Evolutionary conservation across 2,329 filamentous ascomycete genomes (phyloP), one percentile per base, ranked within the genome.

Genomic region (Fusarium torreyae): DNA sequence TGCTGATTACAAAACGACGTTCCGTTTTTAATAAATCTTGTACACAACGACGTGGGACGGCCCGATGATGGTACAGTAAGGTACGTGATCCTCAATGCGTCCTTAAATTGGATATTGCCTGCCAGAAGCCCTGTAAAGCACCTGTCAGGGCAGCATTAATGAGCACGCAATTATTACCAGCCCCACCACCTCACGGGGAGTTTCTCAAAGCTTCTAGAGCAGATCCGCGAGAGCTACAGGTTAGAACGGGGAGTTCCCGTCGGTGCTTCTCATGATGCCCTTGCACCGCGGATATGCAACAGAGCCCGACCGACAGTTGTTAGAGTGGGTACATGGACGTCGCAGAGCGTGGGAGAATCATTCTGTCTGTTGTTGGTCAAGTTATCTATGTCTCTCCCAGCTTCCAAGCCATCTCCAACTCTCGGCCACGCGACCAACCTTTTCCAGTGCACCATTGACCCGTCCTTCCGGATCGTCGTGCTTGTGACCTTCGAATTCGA

Each of bases 401-500:
- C 90, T 92, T 6, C 91, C 91, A 73, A 92, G 77, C 89, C 90
- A 92, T 75, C 90, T 85, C 83, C 86, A 91, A 46, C 81, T 84
- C 77, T 87, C 82, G n/a, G 89, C 88, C 66, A 89, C 86, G 31
- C 77, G 77, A 2, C 80, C 81, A 69, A 94, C 82, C 68, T 86
- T 86, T 51, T 81, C 81, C 76, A 94, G 78, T 26, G 89, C 91
- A 22, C 80, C 80, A 61, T 87, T 84, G 17, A 94, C 90, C 64
- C 84, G 83, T 5, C 85, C 86, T 53, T 86, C 83, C 3, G 84
- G 83, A 72, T 88, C 88, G 20, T 78, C 72, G 54, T 77, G 66
- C 62, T 71, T 79, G 77, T 88, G 86, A 2, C 92, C 91, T 77
- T 92, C 88, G 74, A 97, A 94, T 83, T 98, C 95, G 31, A 98